phyloP scores from a whole-genome alignment of 176 grass and related monocot species.

The Zea luxurians region DNA sequence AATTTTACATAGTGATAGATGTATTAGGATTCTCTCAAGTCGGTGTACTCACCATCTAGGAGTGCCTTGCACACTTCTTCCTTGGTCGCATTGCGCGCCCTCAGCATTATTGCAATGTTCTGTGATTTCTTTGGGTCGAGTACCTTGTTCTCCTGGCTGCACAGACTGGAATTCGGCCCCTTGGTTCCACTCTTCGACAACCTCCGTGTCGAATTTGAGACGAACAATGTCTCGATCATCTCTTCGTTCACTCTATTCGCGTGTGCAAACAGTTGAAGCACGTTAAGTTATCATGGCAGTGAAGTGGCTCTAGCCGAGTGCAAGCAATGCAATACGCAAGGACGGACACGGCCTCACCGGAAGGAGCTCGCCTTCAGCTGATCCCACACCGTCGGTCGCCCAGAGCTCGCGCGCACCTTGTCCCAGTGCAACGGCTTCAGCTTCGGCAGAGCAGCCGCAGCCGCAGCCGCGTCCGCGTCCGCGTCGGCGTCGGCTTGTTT shows the following conservation, averaged over 20 bases:
- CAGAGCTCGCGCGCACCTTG: constrained; percentile 67
- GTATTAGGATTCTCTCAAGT: too few species aligned
- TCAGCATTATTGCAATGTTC: constrained; percentile 78
- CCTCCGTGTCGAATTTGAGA: constrained; percentile 63
- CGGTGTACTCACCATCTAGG: constrained; percentile 44
- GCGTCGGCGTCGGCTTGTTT: constrained; percentile 12
- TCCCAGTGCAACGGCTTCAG: constrained; percentile 83
- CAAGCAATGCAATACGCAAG: background rate
- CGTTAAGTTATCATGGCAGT: constrained; percentile 2
- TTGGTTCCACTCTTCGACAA: constrained; percentile 56
- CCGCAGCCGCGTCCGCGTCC: constrained; percentile 32
- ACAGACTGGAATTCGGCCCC: constrained; percentile 36
- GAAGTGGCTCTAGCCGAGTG: background rate
- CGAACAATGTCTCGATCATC: constrained; percentile 77
- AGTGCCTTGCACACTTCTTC: constrained; percentile 81
- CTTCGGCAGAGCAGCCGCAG: constrained; percentile 36
- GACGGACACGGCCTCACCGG: constrained; percentile 37
- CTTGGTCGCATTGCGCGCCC: constrained; percentile 58
- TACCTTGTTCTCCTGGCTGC: constrained; percentile 61
- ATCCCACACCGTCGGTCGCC: constrained; percentile 75
- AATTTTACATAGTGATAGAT: too few species aligned
- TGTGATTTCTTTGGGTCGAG: constrained; percentile 64
- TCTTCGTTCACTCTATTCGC: constrained; percentile 58
- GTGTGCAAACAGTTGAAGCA: background rate
- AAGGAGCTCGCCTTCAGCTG: constrained; percentile 78